phyloP scores from a whole-genome alignment of 352 stramenopile species.

The Pythium insidiosum region DNA sequence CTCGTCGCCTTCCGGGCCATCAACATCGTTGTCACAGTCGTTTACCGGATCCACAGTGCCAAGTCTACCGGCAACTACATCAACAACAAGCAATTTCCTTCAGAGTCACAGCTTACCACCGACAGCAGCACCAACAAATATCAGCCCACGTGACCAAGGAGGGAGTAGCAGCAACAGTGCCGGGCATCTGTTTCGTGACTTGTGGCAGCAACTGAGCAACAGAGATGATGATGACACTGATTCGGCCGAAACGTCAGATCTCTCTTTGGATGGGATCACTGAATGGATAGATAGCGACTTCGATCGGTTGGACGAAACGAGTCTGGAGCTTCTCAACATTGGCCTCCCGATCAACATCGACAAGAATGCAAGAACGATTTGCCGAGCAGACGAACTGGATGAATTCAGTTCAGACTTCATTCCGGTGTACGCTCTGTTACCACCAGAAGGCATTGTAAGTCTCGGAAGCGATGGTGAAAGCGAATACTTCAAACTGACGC shows the following conservation, averaged over 20 bases:
- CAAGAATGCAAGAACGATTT: too few species aligned
- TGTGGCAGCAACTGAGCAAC: conserved; percentile 75
- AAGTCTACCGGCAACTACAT: not conserved
- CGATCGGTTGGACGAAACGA: conserved; percentile 46
- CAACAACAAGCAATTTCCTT: not conserved
- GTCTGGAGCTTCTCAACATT: conserved; percentile 47
- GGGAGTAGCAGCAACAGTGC: conserved; percentile 17
- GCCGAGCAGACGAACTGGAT: too few species aligned
- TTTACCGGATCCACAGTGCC: too few species aligned
- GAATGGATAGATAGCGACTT: conserved; percentile 29
- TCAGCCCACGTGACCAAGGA: too few species aligned
- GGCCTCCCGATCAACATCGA: conserved; percentile 44
- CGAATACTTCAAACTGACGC: too few species aligned
- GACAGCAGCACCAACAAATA: not conserved
- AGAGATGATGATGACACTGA: conserved; percentile 48
- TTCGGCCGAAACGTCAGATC: conserved; percentile 7
- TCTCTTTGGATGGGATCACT: too few species aligned
- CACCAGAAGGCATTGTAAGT: too few species aligned
- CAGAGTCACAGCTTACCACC: not conserved
- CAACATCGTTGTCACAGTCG: too few species aligned
- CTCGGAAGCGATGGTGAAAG: too few species aligned
- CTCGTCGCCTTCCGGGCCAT: not conserved
- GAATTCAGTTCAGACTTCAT: too few species aligned
- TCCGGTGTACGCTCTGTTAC: too few species aligned
- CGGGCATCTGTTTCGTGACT: conserved; percentile 60